Percentiles rank a stretch among this genome's conserved stretches.
Conservation (phyloP, 345 rosid genomes). For the Passiflora organensis region DNA sequence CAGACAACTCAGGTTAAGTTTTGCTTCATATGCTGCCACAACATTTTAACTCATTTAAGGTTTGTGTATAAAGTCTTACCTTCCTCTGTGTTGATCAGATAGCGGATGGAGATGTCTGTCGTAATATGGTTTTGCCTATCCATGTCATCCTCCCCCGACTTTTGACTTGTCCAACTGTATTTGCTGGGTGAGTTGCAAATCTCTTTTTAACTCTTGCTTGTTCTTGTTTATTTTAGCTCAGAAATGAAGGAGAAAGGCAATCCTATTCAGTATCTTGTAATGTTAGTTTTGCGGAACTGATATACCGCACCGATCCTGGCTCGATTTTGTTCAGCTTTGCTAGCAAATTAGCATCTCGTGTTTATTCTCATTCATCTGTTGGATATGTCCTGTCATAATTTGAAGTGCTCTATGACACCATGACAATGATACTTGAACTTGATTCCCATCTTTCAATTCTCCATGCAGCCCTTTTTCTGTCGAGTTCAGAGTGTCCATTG, state of each 20-base stretch:
- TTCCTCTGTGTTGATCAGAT: constrained; percentile 38
- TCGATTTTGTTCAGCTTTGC: too few relatives aligned
- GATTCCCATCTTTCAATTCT: not conserved
- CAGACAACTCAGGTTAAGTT: constrained; percentile 77
- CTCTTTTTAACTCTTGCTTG: not conserved
- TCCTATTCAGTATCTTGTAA: not conserved
- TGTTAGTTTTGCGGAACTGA: not conserved
- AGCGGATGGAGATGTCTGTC: constrained; percentile 91
- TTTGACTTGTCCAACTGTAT: constrained; percentile 73
- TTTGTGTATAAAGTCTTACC: constrained; percentile 2
- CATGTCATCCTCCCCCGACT: constrained; percentile 81
- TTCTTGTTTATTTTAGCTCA: not conserved
- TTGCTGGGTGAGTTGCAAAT: constrained; percentile 62
- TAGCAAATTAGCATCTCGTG: too few relatives aligned
- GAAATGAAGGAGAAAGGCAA: not conserved
- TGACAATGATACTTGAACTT: not conserved
- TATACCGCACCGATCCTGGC: not conserved
- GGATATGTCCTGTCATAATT: not conserved
- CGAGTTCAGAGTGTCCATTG: constrained; percentile 71
- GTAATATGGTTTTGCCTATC: constrained; percentile 59
- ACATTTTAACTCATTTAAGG: not conserved
- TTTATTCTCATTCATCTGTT: not conserved
- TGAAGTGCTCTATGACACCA: not conserved
- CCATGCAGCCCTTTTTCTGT: constrained; percentile 72
- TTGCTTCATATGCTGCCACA: constrained; percentile 3